phyloP scores from a whole-genome alignment of 495 filamentous ascomycete genomes.

The Penicillium egyptiacum region DNA sequence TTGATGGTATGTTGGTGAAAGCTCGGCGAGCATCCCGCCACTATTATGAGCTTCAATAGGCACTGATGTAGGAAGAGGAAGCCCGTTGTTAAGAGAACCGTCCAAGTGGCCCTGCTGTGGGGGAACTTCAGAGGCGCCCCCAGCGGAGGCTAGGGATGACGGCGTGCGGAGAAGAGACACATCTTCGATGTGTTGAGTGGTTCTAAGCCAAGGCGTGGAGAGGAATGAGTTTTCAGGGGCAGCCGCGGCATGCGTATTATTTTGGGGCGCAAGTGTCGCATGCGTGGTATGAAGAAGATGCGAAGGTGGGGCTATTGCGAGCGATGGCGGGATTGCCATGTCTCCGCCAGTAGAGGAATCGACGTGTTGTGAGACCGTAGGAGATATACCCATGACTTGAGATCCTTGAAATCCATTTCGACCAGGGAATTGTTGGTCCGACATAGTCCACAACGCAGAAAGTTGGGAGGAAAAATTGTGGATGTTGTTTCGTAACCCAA shows the following conservation, averaged over 20 bases:
- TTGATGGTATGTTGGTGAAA: conserved; percentile 28
- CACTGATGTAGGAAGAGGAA: conserved; percentile 26
- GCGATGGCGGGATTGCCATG: conserved; percentile 3
- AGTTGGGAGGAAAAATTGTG: conserved; percentile 37
- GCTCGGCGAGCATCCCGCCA: conserved; percentile 25
- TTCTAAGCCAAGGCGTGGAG: conserved; percentile 36
- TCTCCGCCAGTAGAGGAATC: conserved; percentile 13
- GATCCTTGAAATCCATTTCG: conserved; percentile 5
- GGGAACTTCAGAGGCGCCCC: conserved; percentile 24
- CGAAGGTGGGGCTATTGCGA: conserved; percentile 11
- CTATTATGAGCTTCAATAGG: conserved; percentile 27
- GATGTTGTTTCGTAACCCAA: conserved; percentile 32
- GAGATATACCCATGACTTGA: conserved; percentile 11
- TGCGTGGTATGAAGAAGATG: conserved; percentile 12
- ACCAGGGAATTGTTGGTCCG: conserved; percentile 12
- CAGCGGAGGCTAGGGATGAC: conserved; percentile 33
- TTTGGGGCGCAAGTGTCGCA: conserved; percentile 5
- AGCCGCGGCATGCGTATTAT: neutral
- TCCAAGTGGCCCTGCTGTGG: conserved; percentile 26
- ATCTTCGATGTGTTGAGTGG: conserved; percentile 33
- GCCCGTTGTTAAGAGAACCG: conserved; percentile 11
- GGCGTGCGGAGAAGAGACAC: conserved; percentile 34
- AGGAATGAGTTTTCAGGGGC: conserved; percentile 26
- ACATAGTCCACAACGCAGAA: conserved; percentile 32
- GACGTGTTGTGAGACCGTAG: conserved; percentile 15